phyloP scores from a whole-genome alignment of 2,329 filamentous ascomycete genomes.

The Aspergillus fijiensis region DNA sequence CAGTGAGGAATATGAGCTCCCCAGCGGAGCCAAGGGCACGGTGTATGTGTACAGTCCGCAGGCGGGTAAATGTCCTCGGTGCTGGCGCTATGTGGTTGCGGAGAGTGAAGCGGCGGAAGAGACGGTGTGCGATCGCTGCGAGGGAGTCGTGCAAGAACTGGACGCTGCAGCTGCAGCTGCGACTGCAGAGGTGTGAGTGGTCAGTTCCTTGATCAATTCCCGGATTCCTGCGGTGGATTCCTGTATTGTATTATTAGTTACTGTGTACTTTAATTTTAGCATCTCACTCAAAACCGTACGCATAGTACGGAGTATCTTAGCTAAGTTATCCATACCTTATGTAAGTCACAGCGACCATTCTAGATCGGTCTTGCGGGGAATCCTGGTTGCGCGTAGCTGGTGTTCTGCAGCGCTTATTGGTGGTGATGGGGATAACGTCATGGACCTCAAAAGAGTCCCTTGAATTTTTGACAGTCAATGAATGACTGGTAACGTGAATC shows the following conservation, averaged over 20 bases:
- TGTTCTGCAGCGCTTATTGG: background rate
- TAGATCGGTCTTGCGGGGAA: background rate
- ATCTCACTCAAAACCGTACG: too few species aligned
- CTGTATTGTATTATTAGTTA: background rate
- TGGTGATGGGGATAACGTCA: background rate
- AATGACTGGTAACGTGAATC: background rate
- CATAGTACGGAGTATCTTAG: too few species aligned
- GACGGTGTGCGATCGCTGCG: conserved; percentile 70
- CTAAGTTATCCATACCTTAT: too few species aligned
- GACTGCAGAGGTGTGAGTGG: background rate
- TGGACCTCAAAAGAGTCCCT: background rate
- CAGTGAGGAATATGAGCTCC: conserved; percentile 41
- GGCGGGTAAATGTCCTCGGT: conserved; percentile 74
- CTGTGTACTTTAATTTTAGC: background rate
- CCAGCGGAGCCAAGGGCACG: conserved; percentile 31
- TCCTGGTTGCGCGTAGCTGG: background rate
- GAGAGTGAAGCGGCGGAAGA: conserved; percentile 51
- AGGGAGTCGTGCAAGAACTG: conserved; percentile 58
- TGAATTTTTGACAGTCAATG: too few species aligned
- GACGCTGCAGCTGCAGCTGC: conserved; percentile 13
- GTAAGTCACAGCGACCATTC: background rate
- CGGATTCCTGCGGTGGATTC: too few species aligned
- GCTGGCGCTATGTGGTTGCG: conserved; percentile 81
- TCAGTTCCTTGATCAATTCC: background rate
- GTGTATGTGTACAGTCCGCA: conserved; percentile 50